Conservation (phyloP, 345 rosid species). For the Streptanthus diversifolius region DNA sequence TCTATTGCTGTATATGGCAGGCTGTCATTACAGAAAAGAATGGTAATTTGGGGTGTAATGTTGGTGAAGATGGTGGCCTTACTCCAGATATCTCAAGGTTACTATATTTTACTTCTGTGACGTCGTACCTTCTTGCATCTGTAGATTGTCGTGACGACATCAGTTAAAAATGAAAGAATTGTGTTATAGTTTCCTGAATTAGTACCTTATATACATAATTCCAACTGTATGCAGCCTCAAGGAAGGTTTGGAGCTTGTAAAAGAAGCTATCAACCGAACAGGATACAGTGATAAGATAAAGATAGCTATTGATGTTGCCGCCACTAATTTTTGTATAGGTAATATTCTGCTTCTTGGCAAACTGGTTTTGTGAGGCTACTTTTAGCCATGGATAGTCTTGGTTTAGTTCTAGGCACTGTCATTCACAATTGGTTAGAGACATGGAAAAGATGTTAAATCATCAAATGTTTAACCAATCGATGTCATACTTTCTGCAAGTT, state of each 20-base stretch:
- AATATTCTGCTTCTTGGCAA: slow-evolving; percentile 24
- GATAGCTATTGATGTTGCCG: slow-evolving; percentile 88
- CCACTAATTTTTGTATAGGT: slow-evolving; percentile 89
- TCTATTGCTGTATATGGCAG: slow-evolving; percentile 48
- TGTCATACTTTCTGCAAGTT: neutral
- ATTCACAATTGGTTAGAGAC: slow-evolving; percentile 11
- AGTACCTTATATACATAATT: slow-evolving; percentile 8
- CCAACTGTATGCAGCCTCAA: slow-evolving; percentile 52
- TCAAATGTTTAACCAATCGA: neutral
- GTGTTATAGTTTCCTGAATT: neutral
- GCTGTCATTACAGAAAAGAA: slow-evolving; percentile 83
- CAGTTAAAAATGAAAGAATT: neutral
- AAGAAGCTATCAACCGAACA: slow-evolving; percentile 89
- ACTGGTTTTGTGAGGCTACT: neutral
- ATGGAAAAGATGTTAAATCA: neutral
- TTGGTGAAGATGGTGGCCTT: slow-evolving; percentile 95
- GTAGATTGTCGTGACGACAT: neutral
- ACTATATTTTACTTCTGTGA: slow-evolving; percentile 18
- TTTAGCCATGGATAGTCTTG: slow-evolving; percentile 5
- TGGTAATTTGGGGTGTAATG: slow-evolving; percentile 73
- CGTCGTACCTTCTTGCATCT: slow-evolving; percentile 16
- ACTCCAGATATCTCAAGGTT: slow-evolving; percentile 89
- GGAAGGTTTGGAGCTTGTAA: slow-evolving; percentile 91
- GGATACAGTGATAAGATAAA: slow-evolving; percentile 77
- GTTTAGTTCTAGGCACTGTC: slow-evolving; percentile 13